phyloP scores from a whole-genome alignment of 768 basidiomycete species.

The Chalciporus piperatus region DNA sequence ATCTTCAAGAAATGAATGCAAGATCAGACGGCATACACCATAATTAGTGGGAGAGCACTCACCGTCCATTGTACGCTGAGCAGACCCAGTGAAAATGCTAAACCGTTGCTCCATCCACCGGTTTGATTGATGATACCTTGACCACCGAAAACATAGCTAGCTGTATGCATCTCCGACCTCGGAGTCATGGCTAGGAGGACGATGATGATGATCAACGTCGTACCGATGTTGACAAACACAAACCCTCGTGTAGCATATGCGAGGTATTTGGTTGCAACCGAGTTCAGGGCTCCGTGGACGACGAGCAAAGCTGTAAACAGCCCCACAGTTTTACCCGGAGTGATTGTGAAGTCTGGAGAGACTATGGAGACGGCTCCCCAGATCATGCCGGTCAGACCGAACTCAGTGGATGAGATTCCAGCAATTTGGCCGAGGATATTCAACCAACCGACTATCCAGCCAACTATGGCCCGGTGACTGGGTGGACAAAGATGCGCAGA shows the following conservation, averaged over 20 bases:
- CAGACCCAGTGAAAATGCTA: conserved; percentile 82
- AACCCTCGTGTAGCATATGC: conserved; percentile 72
- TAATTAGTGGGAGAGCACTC: conserved; percentile 21
- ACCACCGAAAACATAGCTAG: conserved; percentile 75
- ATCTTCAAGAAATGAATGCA: conserved; percentile 37
- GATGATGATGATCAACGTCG: conserved; percentile 82
- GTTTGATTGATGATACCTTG: conserved; percentile 75
- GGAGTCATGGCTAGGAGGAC: conserved; percentile 74
- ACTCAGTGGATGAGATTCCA: conserved; percentile 83
- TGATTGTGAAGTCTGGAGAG: conserved; percentile 1
- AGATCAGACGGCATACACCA: neutral
- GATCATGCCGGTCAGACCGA: conserved; percentile 77
- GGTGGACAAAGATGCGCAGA: conserved; percentile 67
- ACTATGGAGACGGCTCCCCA: conserved; percentile 57
- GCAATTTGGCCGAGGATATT: conserved; percentile 85
- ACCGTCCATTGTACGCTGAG: conserved; percentile 89
- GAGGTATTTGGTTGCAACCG: conserved; percentile 69
- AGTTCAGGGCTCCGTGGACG: conserved; percentile 70
- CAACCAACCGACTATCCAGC: conserved; percentile 81
- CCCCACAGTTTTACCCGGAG: conserved; percentile 69
- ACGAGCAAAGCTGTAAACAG: conserved; percentile 75
- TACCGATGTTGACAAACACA: conserved; percentile 85
- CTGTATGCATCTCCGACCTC: conserved; percentile 75
- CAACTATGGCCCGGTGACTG: conserved; percentile 61
- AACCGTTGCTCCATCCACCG: conserved; percentile 73